Evolutionary conservation across 441 rosid genomes (phyloP).

Genomic region (Francoa sonchifolia): DNA sequence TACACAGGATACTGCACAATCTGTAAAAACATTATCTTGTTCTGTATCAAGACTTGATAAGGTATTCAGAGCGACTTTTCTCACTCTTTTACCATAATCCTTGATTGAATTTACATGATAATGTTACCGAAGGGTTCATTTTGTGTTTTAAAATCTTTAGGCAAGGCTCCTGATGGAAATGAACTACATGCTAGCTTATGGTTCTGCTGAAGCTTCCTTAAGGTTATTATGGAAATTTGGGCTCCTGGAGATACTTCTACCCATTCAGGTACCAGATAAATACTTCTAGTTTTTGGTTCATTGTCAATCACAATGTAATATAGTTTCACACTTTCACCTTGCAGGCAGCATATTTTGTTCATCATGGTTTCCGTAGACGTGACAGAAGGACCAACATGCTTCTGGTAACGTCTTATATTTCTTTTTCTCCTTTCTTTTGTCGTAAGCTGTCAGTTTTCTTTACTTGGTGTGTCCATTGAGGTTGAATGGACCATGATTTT

Average conservation of each 20-base stretch:
- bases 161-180: constrained; percentile 82
- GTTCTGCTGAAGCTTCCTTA: constrained; percentile 84
- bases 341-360: constrained; percentile 57
- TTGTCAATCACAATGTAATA: not conserved
- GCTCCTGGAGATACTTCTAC: constrained; percentile 68
- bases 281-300: not conserved
- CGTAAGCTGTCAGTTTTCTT: not conserved
- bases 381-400: constrained; percentile 58
- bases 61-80: constrained; percentile 28
- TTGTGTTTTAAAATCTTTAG: constrained; percentile 25
- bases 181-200: constrained; percentile 93
- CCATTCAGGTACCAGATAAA: constrained; percentile 34
- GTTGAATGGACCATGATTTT: not conserved
- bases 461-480: not conserved
- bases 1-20: constrained; percentile 66
- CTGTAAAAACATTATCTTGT: constrained; percentile 39
- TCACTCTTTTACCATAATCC: constrained; percentile 3
- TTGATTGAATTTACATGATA: constrained; percentile 3
- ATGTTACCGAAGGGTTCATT: constrained; percentile 11
- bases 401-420: constrained; percentile 24
- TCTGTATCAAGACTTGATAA: constrained; percentile 60
- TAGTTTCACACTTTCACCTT: constrained; percentile 6
- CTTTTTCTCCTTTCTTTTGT: not conserved
- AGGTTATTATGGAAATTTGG: constrained; percentile 78
- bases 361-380: constrained; percentile 42